Evolutionary conservation across 441 rosid species (phyloP).

Genomic region (Pelargonium citronellum): DNA sequence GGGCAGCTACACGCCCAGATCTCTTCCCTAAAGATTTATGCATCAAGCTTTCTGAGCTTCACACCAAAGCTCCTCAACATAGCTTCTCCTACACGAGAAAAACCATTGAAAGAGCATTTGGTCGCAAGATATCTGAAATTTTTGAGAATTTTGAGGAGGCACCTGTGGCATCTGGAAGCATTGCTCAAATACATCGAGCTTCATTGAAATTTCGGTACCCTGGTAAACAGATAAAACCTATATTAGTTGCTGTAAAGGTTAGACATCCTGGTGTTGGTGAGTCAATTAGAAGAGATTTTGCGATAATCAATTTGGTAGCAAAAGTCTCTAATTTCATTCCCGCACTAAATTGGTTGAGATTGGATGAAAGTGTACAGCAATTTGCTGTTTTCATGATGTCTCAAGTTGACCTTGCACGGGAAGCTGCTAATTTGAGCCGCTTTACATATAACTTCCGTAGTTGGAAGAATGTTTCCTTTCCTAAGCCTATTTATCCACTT

Average conservation of each 20-base stretch:
- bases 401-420: constrained; percentile 99
- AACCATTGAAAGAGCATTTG: constrained; percentile 87
- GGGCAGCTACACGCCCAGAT: constrained; percentile 99
- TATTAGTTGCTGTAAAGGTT: constrained; percentile 92
- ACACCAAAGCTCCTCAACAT: constrained; percentile 84
- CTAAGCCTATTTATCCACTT: constrained; percentile 95
- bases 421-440: constrained; percentile 96
- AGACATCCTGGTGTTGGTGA: constrained; percentile 99
- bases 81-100: constrained; percentile 82
- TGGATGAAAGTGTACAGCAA: constrained; percentile 97
- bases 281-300: constrained; percentile 91
- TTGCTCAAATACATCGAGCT: constrained; percentile 98
- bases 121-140: constrained; percentile 80
- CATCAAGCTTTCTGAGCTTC: constrained; percentile 87
- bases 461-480: constrained; percentile 98
- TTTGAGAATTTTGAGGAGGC: constrained; percentile 86
- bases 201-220: constrained; percentile 78
- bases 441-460: constrained; percentile 88
- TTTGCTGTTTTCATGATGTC: constrained; percentile 98
- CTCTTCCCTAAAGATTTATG: constrained; percentile 93
- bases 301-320: constrained; percentile 71
- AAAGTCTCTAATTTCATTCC: constrained; percentile 70
- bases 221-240: constrained; percentile 68
- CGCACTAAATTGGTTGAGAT: constrained; percentile 84
- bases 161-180: constrained; percentile 97